Evolutionary conservation across 495 filamentous ascomycete species (phyloP), one percentile per base, ranked within the genome.

Genomic region (Penicillium turbatum): DNA sequence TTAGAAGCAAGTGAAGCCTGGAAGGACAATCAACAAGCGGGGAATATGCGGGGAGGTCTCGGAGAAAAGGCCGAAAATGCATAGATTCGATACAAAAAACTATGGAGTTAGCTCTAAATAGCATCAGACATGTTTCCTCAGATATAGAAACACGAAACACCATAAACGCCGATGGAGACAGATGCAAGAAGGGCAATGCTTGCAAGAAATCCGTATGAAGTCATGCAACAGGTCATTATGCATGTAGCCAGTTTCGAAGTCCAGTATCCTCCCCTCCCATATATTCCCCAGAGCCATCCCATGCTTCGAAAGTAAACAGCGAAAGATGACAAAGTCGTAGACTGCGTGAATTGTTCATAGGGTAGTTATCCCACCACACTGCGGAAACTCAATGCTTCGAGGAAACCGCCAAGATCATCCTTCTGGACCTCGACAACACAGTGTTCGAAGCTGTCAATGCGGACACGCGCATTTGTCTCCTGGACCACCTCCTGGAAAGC

Each of bases 391-490:
- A 98, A 67, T 43, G 86, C 82, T 74, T 97, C 93, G 57, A 98
- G 77, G 68, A 98, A 98, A 10, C 86, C 90, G 16, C 85, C 81
- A 27, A 98, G 76, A 71, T 97, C 92, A 65, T 98, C 93, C 73
- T 95, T 96, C 73, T 86, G 83, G 29, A 98, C 93, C 72, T 97
- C 93, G 42, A 97, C 90, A 9, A 97, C 95, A 58, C 89, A 95
- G 67, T 95, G 87, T 72, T 98, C 95, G 69, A 98, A 98, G 71
- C 87, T 92, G 67, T 98, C 93, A 58, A 97, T 96, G 51, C 90
- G 76, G 16, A 97, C 89, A 13, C 91, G 76, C 4, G 92, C 89
- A 55, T 85, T 91, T 35, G 92, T 98, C 74, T 96, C 90, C 48
- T 84, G 82, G 17, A 96, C 88, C 7, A 97, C 95, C 63, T 95